These are phyloP conservation scores for Endocarpon pusillum DNA, from an alignment of 495 filamentous ascomycete genomes.

Conservation along the genomic window DNA sequence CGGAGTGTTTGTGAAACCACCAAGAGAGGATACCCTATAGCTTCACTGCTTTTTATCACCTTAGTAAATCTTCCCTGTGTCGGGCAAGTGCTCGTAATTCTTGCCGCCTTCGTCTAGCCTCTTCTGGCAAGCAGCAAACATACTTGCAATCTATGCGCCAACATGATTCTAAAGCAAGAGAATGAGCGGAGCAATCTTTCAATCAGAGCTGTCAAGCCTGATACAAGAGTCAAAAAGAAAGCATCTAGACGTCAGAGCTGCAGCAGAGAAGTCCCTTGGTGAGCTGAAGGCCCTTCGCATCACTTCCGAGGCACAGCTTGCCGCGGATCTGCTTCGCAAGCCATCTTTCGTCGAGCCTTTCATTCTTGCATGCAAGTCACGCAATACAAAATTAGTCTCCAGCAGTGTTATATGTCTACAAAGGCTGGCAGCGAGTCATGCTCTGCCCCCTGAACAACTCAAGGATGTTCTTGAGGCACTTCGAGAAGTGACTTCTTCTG, in stretches of 20 bases:
- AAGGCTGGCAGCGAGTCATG: slow-evolving; percentile 63
- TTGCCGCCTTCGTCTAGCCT: too few species aligned
- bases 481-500: slow-evolving; percentile 57
- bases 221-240: slow-evolving; percentile 93
- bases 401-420: slow-evolving; percentile 80
- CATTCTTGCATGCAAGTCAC: slow-evolving; percentile 74
- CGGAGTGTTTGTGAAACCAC: too few species aligned
- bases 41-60: too few species aligned
- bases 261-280: slow-evolving; percentile 82
- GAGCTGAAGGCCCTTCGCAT: slow-evolving; percentile 68
- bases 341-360: slow-evolving; percentile 82
- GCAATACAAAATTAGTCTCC: slow-evolving; percentile 73
- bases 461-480: slow-evolving; percentile 75
- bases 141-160: too few species aligned
- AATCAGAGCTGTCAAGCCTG: slow-evolving; percentile 75
- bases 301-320: slow-evolving; percentile 66
- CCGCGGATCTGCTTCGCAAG: slow-evolving; percentile 66
- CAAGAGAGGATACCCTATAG: too few species aligned
- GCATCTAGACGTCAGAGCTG: slow-evolving; percentile 72
- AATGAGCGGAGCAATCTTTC: slow-evolving; percentile 89
- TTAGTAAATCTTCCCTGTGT: too few species aligned
- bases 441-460: slow-evolving; percentile 53
- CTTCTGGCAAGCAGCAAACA: too few species aligned
- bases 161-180: slow-evolving; percentile 20
- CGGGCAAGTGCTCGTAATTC: too few species aligned